Evolutionary conservation across 306 rosid species (phyloP).

Genomic region (Lupinus albus): DNA sequence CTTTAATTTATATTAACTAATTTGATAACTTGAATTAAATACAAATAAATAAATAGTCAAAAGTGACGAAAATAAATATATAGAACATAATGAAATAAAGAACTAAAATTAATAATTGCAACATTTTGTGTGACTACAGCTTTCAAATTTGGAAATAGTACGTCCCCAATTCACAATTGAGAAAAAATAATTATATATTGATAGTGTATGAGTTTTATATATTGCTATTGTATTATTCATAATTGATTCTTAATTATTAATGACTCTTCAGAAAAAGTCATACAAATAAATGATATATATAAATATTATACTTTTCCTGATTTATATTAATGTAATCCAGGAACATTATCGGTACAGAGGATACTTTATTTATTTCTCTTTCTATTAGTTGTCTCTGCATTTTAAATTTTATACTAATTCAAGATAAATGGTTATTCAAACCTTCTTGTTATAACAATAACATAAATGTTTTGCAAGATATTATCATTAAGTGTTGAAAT

Average conservation of each 20-base stretch:
- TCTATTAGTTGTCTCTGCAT: neutral
- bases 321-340: neutral
- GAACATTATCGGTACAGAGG: neutral
- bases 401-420: neutral
- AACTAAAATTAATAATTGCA: conserved; percentile 2
- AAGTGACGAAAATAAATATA: conserved; percentile 1
- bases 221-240: too few relatives aligned
- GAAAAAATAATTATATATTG: too few relatives aligned
- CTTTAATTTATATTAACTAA: neutral
- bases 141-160: conserved; percentile 18
- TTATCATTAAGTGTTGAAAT: conserved; percentile 1
- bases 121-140: neutral
- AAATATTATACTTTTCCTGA: too few relatives aligned
- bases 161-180: too few relatives aligned
- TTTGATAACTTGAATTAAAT: neutral
- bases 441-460: neutral
- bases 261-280: too few relatives aligned
- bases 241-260: too few relatives aligned
- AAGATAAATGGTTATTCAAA: neutral
- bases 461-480: neutral
- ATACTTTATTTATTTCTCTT: conserved; percentile 30
- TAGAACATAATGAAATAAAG: conserved; percentile 11
- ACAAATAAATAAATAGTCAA: neutral
- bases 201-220: too few relatives aligned
- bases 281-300: too few relatives aligned